A percentile compares a stretch with the other conserved stretches of the same genome.
Conservation (phyloP, 1,139 yeast genomes). For the Hansenula anomala region DNA sequence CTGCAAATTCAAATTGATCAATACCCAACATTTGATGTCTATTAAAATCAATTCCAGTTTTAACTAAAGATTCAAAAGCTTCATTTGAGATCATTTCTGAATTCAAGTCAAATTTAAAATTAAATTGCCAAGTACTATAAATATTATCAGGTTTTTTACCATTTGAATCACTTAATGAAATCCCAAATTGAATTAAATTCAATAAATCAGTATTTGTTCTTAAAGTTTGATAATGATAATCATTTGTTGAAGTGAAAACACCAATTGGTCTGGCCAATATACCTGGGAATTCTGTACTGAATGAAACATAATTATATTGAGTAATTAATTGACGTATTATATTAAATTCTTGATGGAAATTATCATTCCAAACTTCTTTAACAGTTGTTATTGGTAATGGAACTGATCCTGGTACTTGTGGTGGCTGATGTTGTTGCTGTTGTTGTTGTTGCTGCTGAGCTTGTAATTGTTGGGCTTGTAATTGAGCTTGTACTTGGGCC, state of each 20-base stretch:
- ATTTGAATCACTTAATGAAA: slow-evolving; percentile 74
- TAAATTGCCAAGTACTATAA: slow-evolving; percentile 93
- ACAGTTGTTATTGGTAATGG: slow-evolving; percentile 14
- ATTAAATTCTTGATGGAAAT: slow-evolving; percentile 77
- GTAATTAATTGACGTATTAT: slow-evolving; percentile 66
- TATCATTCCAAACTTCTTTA: slow-evolving; percentile 78
- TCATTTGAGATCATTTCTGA: slow-evolving; percentile 81
- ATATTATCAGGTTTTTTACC: slow-evolving; percentile 71
- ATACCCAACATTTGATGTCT: slow-evolving; percentile 78
- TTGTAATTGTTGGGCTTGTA: slow-evolving; percentile 2
- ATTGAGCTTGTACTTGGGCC: not conserved
- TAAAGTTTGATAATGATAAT: slow-evolving; percentile 93
- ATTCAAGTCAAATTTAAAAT: slow-evolving; percentile 73
- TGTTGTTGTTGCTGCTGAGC: slow-evolving; percentile 5
- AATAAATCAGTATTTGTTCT: slow-evolving; percentile 86
- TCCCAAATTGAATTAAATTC: slow-evolving; percentile 81
- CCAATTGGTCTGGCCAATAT: slow-evolving; percentile 96
- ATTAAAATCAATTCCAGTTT: slow-evolving; percentile 80
- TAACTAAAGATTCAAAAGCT: slow-evolving; percentile 68
- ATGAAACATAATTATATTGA: slow-evolving; percentile 67
- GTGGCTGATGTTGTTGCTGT: slow-evolving; percentile 4
- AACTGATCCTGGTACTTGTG: not conserved
- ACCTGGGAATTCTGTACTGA: slow-evolving; percentile 93
- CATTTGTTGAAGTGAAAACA: slow-evolving; percentile 83
- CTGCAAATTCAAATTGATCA: slow-evolving; percentile 76